phyloP scores from a whole-genome alignment of 129 eudicot genomes.

The Chrysanthemum makinoi region DNA sequence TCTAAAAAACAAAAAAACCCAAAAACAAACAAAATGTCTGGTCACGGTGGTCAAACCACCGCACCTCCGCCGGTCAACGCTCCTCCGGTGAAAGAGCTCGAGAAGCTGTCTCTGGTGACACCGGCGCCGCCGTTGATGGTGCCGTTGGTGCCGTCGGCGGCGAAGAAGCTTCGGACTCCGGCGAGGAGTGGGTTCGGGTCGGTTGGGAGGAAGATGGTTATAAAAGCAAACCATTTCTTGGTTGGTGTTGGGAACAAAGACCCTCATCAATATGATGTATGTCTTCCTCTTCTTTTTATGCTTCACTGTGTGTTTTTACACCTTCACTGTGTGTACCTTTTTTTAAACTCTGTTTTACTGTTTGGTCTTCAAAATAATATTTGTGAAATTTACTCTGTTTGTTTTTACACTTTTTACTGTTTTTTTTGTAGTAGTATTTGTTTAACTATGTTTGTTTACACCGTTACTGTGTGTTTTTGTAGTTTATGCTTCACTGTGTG shows the following conservation, averaged over 20 bases:
- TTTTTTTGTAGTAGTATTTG: no score
- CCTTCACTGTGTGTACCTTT: neutral
- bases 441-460: no score
- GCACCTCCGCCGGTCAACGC: no score
- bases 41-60: no score
- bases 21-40: no score
- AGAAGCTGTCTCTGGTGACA: slow-evolving; percentile 2
- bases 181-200: slow-evolving; percentile 52
- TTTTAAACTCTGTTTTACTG: neutral
- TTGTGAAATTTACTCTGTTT: no score
- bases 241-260: slow-evolving; percentile 53
- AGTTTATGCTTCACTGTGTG: no score
- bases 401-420: no score
- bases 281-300: neutral
- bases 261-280: slow-evolving; percentile 73
- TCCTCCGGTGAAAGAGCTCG: no score
- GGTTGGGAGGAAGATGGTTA: slow-evolving; percentile 35
- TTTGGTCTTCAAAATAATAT: no score
- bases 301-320: neutral
- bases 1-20: no score
- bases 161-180: slow-evolving; percentile 43
- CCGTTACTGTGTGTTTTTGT: no score
- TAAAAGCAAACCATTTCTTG: slow-evolving; percentile 75
- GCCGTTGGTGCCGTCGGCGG: slow-evolving; percentile 35
- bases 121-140: slow-evolving; percentile 1